Base-by-base conservation (phyloP, 2,329 filamentous ascomycete genomes). In the Penicillium oxalicum region DNA sequence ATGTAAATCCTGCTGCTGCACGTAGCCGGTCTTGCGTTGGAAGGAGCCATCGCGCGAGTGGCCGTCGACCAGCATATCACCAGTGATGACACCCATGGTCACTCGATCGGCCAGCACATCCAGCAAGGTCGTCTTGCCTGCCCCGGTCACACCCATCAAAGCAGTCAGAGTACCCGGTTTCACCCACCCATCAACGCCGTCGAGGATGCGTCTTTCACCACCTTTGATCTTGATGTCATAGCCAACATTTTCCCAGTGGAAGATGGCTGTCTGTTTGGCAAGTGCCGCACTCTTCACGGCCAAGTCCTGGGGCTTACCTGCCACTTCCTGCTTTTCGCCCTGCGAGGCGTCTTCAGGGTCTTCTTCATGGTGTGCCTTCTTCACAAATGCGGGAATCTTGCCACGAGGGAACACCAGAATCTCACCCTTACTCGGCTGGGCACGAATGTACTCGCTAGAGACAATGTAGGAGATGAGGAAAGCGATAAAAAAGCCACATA, bases 1-100 rank as follows among this genome's bases (percentile, higher is more conserved):
- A 66, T 95, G 90, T 11, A 95, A 76, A 77, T 95, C 89, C 66
- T 94, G 88, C 65, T 95, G 89, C 63, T 95, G 88, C 32, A 91
- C 90, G 59, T 68, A 68, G 13, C 65, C 65, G 0, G 64, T 67
- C 44, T 68, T 67, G 4, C 64, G 65, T 26, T 67, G 88, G 75
- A 95, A 95, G 0, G 86, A 88, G 32, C 77, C 77, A 58, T 93
- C 88, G 29, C 86, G 82, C 25, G 81, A 82, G 28, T 74, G 76
- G 1, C 86, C 86, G 56, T 90, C 84, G 1, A 90, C 83, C 4
- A 88, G 72, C 84, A 94, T 93, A 56, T 91, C 84, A 32, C 90
- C 90, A 8, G 81, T 84, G 44, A 95, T 86, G 6, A 93, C 83
- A 65, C 90, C 90, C 82, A 91, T 91, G 0, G 87, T 89, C 7